Base-by-base conservation (phyloP, 2,329 filamentous ascomycete genomes). In the Aspergillus sergii region DNA sequence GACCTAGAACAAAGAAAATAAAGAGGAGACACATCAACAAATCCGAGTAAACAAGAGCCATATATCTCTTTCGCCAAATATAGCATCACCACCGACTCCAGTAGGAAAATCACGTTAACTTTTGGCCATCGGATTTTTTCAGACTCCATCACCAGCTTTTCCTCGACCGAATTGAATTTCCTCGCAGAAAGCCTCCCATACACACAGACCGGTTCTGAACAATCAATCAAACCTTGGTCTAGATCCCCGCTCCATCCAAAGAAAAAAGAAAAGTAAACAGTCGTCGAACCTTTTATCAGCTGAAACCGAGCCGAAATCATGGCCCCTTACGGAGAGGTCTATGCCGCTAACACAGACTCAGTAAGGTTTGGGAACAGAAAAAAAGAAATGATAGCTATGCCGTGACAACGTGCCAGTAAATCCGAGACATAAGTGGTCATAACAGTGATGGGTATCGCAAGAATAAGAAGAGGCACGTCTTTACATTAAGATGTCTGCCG, bases 331-430 rank as follows among this genome's bases (percentile, higher is more conserved):
- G 46, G 50, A 32, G 11, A 59, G 16, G 26, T 59, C 56, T 55
- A 53, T 58, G 55, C 23, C 43, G 28, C 50, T 59, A 46, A 58
- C 60, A 59, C 36, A 55, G 56, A 62, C 51, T 21, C 48, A 3
- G 45, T 19, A 30, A 54, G 43, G 41, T 28, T 30, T 26, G 51
- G 30, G 14, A 39, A 55, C 8, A 23, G 19, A 26, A 26, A 32
- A n/a, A n/a, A 26, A 11, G 19, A 26, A 21, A 26, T 14, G 30
- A 39, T 26, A 26, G 51, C 32, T 55, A 32, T 55, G 12, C 51
- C 51, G 28, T 51, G 51, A 19, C 32, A 39, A 55, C 32, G n/a
- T 55, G 51, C 51, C 32, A 55, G n/a, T 21, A 55, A 39, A 55
- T 21, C 6, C 19, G 34, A 55, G 51, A 41, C 51, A 39, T 55